Base-by-base conservation (phyloP, 1,284 basidiomycete species). In the Ganoderma leucocontextum region DNA sequence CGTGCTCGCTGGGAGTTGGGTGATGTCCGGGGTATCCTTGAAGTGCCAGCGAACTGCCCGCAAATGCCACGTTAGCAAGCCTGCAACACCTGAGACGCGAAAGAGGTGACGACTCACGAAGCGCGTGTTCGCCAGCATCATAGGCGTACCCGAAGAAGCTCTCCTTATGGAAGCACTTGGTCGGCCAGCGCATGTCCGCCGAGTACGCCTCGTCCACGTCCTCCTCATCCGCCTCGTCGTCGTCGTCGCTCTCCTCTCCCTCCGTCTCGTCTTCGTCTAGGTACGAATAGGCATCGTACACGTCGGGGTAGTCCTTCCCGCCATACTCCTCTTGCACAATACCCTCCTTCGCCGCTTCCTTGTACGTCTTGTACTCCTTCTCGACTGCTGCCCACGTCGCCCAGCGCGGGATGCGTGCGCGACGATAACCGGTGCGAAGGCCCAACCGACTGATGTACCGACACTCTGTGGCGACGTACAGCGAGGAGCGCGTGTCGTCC, bases 401-500 rank as follows among this genome's bases (percentile, higher is more conserved):
- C 72, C 72, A 73, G 5, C 64, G 55, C 29, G 72, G 72, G 33
- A 70, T 55, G 41, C 69, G 69, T 55, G 72, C 72, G 33, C 64
- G 65, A 1, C 81, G 76, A 67, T 83, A 84, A 29, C 74, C 80
- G 59, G 70, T 61, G 59, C 72, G 70, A 22, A 73, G 79, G 1
- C 81, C 83, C 25, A 79, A 53, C 15, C 78, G 73, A 67, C 81
- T 78, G 60, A 80, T 72, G 68, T 80, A 77, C 7, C 58, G 60
- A 39, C 77, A 83, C 53, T 77, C 66, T 22, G 82, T 83, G 4
- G 77, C 74, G 8, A 80, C 82, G 65, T 78, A 82, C 2, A 84
- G 73, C 6, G 77, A 72, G n/a, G 75, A 69, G 25, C 70, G 72
- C 7, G 58, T 44, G 8, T 68, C 69, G 69, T 82, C 79, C 82